Base-by-base conservation (phyloP, 306 rosid species). In the Dalbergia cultrata region DNA sequence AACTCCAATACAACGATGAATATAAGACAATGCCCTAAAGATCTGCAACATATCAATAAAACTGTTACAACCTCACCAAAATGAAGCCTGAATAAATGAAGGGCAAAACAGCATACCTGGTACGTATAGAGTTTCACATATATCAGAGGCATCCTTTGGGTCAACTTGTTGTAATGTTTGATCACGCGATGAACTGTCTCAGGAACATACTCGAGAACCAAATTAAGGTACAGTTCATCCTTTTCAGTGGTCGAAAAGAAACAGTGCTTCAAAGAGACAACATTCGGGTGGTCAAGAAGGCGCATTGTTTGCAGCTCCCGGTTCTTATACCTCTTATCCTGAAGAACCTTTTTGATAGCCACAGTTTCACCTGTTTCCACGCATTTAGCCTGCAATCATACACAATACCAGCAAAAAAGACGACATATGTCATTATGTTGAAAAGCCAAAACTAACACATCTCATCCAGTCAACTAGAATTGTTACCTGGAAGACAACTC, bases 301-400 rank as follows among this genome's bases (percentile, higher is more conserved):
- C 98, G 97, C 98, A 95, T 95, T 22, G 98, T 95, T 82, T 95
- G 98, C 86, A 95, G 87, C 85, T 95, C 98, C 57, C 98, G 89
- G 75, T 95, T 95, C 88, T 95, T 95, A 63, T 92, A 95, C 87
- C 98, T 90, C 89, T 95, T 95, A 89, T 95, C 98, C 78, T 95
- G 98, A 69, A 95, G 94, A 86, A 95, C 98, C 95, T 92, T 94
- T 83, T 94, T 94, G 71, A 94, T 94, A 67, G 98, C 98, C 76
- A 95, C 98, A 63, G 98, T 89, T 95, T 95, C 98, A 84, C 94
- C 97, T 21, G 95, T 95, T 86, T 95, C 98, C 83, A 95, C 85
- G 86, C 98, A 95, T 79, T 95, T 95, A 57, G 98, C 98, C 98
- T 95, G 62, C 67, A 83, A 34, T 88, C 16, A 67, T 56, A 81